Conservation (phyloP, 176 grass and related monocot genomes). For the Triticum turgidum region DNA sequence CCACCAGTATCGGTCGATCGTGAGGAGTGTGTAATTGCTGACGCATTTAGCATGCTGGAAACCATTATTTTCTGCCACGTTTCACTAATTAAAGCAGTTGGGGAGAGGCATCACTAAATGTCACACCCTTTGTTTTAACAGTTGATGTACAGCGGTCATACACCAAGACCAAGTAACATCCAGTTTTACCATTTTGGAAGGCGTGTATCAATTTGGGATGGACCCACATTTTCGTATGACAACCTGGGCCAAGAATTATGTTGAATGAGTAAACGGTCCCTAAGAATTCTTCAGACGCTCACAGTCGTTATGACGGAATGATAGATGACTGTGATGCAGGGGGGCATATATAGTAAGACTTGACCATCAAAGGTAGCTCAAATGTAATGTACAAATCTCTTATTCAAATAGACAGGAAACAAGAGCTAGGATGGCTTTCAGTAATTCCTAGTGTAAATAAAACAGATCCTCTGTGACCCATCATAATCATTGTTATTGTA, state of each 20-base stretch:
- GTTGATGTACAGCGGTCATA: background rate
- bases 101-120: background rate
- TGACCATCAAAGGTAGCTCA: background rate
- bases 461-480: background rate
- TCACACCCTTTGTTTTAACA: background rate
- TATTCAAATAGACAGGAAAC: background rate
- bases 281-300: background rate
- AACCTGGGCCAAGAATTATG: background rate
- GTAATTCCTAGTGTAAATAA: background rate
- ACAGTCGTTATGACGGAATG: background rate
- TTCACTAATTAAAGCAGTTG: background rate
- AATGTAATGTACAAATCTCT: background rate
- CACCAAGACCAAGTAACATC: background rate
- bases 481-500: conserved; percentile 7
- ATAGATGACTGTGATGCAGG: background rate
- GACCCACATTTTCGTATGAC: background rate
- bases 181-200: background rate
- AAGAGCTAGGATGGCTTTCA: background rate
- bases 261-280: background rate
- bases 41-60: background rate
- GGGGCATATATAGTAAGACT: conserved; percentile 13
- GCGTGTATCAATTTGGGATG: background rate
- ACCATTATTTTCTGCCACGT: background rate
- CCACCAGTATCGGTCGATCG: too few relatives aligned
- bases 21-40: background rate